A percentile compares a stretch with the other conserved stretches of the same genome.
phyloP scores from a whole-genome alignment of 805 yeast species.

The Kodamaea sagamina region DNA sequence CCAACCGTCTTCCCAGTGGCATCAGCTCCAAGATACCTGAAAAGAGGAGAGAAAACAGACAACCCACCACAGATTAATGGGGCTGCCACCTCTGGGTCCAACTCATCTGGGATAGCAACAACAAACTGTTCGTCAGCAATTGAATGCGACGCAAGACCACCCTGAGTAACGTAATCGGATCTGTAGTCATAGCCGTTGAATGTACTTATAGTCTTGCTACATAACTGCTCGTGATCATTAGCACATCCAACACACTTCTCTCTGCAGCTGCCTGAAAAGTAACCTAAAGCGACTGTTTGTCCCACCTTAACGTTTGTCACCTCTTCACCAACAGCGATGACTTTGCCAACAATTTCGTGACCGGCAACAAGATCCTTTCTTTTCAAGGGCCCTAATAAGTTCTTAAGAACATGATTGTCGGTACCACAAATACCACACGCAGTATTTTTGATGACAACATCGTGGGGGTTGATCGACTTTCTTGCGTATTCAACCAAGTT shows the following conservation, averaged over 20 bases:
- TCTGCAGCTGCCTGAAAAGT: constrained; percentile 61
- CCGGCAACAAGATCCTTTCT: constrained; percentile 50
- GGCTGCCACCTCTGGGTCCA: constrained; percentile 46
- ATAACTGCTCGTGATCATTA: constrained; percentile 45
- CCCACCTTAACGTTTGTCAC: constrained; percentile 58
- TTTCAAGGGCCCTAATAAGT: constrained; percentile 49
- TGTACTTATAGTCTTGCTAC: constrained; percentile 51
- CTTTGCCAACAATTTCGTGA: constrained; percentile 66
- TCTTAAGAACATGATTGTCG: constrained; percentile 53
- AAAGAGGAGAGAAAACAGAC: constrained; percentile 54
- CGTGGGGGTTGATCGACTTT: constrained; percentile 34
- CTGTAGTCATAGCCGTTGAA: constrained; percentile 46
- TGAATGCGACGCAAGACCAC: constrained; percentile 53
- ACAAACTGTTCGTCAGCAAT: constrained; percentile 46
- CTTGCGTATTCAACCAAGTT: constrained; percentile 30
- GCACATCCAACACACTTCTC: constrained; percentile 55
- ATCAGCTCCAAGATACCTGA: constrained; percentile 39
- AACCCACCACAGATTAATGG: constrained; percentile 61
- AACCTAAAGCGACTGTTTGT: constrained; percentile 80
- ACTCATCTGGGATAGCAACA: constrained; percentile 49
- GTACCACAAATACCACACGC: constrained; percentile 67
- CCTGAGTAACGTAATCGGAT: constrained; percentile 35
- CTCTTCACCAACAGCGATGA: constrained; percentile 56
- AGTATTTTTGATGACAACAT: constrained; percentile 58
- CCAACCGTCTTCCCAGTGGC: constrained; percentile 51